Base-by-base conservation (phyloP, 352 stramenopile species). In the Blastocystis sp. region DNA sequence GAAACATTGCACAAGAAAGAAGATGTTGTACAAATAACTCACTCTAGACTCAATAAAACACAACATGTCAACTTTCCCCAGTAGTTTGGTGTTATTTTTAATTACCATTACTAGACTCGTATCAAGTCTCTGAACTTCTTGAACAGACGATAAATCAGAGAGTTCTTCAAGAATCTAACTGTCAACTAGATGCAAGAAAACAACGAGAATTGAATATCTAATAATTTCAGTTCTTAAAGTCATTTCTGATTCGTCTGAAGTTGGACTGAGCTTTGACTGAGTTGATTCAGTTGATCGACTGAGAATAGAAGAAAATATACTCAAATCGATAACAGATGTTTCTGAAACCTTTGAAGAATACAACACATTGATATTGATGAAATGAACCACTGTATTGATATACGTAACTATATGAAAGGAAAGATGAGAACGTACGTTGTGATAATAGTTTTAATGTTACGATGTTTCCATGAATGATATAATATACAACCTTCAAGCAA, bases 361-460 rank as follows among this genome's bases (percentile, higher is more conserved):
- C 13, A 84, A 57, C 0, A 7, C 22, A 51, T 37, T 54, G 48
- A 30, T 19, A 60, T 60, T 66, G 30, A 84, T 66, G 30, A 54
- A 42, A 9, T 35, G 59, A 13, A 84, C 40, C 48, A 84, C 53
- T 15, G 4, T 30, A 19, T 84, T 51, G 19, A 84, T 51, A 24
- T 84, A 84, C 24, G 73, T 19, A 3, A 57, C 70, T 81, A 81
- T 64, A 30, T 57, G 15, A n/a, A 22, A 62, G 48, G 2, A 54
- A 35, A 19, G 17, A 40, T 37, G 30, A 35, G 30, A n/a, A 35
- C 35, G 22, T 22, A 64, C 73, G 30, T 30, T 84, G 73, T 35
- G 73, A 84, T 1, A 84, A 40, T 19, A 84, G 73, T 27, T 84
- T 84, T 35, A 84, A 37, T 15, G 73, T 84, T 27, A 84, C 73